Evolutionary conservation across 164 flowering plant species (phyloP).

Genomic region (Tinospora cordifolia): DNA sequence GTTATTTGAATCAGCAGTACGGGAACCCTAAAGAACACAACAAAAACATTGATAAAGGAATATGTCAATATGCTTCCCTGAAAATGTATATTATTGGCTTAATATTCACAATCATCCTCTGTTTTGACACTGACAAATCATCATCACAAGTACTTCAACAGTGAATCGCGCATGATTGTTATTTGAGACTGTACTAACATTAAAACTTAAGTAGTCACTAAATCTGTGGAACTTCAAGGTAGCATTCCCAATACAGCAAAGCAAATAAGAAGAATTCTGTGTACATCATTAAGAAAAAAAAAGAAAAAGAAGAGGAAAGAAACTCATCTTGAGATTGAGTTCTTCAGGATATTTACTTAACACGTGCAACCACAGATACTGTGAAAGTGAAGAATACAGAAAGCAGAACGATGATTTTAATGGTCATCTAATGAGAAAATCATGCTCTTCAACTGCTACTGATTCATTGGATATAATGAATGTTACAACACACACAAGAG

Average conservation of each 20-base stretch:
- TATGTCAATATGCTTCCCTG: neutral
- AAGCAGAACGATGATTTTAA: neutral
- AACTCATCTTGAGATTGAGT: neutral
- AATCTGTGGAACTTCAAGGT: neutral
- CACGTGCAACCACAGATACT: neutral
- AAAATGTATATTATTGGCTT: neutral
- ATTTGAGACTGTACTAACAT: neutral
- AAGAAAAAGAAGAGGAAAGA: no score
- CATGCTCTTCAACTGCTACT: neutral
- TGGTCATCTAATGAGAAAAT: neutral
- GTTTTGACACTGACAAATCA: no score
- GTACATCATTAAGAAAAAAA: neutral
- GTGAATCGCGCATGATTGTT: neutral
- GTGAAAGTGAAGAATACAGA: neutral
- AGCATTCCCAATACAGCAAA: neutral
- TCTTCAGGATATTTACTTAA: neutral
- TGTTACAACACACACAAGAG: neutral
- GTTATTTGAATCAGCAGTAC: constrained; percentile 18
- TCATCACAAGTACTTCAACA: no score
- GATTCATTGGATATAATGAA: neutral
- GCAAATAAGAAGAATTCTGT: neutral
- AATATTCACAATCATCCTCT: neutral
- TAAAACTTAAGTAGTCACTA: neutral
- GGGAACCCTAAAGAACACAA: constrained; percentile 28
- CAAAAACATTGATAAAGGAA: neutral